These are phyloP conservation scores for Penicillium macrosclerotiorum DNA, from an alignment of 495 filamentous ascomycete genomes.

Conservation along the genomic window DNA sequence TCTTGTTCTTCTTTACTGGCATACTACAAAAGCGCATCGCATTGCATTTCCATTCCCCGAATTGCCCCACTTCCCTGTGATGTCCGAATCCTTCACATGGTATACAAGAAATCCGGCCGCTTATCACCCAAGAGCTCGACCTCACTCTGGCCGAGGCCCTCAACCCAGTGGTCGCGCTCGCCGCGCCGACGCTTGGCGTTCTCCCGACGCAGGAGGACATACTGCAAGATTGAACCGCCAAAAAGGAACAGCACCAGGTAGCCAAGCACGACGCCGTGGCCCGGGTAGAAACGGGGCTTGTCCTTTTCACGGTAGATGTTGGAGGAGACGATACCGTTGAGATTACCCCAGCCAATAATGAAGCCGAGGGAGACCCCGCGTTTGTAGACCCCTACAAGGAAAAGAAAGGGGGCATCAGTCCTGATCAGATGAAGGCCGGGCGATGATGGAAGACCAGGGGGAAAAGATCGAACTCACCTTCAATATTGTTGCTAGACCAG, in stretches of 20 bases:
- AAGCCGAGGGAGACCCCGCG: constrained; percentile 82
- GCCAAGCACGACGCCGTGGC: constrained; percentile 58
- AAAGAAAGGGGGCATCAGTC: neutral
- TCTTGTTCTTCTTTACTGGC: too few relatives aligned
- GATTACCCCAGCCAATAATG: constrained; percentile 90
- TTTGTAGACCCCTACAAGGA: constrained; percentile 71
- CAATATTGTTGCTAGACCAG: constrained; percentile 87
- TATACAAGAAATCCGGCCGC: constrained; percentile 80
- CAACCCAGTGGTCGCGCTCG: constrained; percentile 65
- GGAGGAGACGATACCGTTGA: constrained; percentile 80
- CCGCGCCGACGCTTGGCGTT: constrained; percentile 50
- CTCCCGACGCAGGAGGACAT: constrained; percentile 53
- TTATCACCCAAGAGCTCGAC: constrained; percentile 58
- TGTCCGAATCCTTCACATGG: constrained; percentile 40
- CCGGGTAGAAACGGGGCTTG: constrained; percentile 53
- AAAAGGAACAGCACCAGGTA: constrained; percentile 61
- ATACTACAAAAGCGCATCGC: neutral
- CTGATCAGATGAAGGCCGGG: neutral
- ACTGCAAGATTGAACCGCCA: constrained; percentile 62
- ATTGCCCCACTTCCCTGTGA: neutral
- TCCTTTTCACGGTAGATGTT: constrained; percentile 65
- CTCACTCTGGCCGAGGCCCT: constrained; percentile 31
- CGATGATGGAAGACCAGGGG: too few relatives aligned
- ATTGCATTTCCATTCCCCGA: neutral
- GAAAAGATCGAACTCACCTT: constrained; percentile 55